Evolutionary conservation across 1,284 basidiomycete species (phyloP).

Genomic region (Cerioporus squamosus): DNA sequence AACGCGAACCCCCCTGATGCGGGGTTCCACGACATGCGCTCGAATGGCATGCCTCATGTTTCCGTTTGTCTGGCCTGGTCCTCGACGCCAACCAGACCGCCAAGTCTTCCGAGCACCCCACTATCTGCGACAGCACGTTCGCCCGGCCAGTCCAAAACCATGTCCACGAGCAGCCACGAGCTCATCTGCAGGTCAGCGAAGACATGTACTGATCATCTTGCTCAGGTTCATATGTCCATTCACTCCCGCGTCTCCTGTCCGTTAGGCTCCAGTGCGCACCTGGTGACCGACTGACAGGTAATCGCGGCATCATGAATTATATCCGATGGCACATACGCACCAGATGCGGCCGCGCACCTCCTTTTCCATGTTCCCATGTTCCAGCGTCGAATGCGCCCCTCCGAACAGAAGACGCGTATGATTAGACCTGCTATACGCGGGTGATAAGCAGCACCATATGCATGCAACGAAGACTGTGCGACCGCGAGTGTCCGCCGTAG

Average conservation of each 20-base stretch:
- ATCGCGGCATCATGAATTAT: conserved; percentile 25
- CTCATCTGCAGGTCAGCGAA: not conserved
- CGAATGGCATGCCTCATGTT: conserved; percentile 12
- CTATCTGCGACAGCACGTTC: conserved; percentile 15
- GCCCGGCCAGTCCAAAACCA: not conserved
- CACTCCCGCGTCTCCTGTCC: conserved; percentile 6
- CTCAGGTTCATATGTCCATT: too few species aligned
- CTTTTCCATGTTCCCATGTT: too few species aligned
- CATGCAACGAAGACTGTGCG: too few species aligned
- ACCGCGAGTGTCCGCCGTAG: not conserved
- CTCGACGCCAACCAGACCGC: conserved; percentile 11
- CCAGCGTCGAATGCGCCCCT: too few species aligned
- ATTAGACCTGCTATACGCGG: not conserved
- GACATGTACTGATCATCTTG: too few species aligned
- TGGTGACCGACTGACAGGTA: conserved; percentile 7
- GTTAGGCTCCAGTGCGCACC: conserved; percentile 17
- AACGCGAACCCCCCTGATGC: too few species aligned
- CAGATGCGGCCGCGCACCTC: not conserved
- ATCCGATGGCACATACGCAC: conserved; percentile 17
- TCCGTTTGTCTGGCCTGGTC: conserved; percentile 9
- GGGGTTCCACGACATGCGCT: not conserved
- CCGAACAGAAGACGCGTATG: not conserved
- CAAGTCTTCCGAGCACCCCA: conserved; percentile 11
- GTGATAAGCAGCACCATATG: too few species aligned
- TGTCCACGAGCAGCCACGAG: conserved; percentile 10